phyloP scores from a whole-genome alignment of 768 basidiomycete genomes.

The Kwoniella shandongensis region DNA sequence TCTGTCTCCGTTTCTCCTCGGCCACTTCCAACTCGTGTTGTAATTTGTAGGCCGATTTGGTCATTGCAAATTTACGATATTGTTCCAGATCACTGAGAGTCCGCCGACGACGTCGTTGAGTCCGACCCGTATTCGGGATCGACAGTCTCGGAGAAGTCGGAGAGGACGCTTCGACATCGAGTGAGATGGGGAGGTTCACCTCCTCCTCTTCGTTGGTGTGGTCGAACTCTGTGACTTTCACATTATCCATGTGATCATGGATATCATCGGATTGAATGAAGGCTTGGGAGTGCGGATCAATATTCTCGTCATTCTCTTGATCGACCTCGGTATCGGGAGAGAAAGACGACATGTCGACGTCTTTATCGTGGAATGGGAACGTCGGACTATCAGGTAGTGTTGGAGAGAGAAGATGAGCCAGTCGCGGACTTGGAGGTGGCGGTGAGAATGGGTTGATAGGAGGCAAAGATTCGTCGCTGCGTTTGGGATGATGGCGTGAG shows the following conservation, averaged over 20 bases:
- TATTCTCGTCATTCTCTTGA: no score
- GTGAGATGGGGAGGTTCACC: no score
- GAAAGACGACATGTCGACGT: no score
- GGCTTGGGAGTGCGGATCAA: no score
- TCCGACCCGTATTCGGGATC: no score
- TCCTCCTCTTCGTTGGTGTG: no score
- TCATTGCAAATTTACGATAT: constrained; percentile 17
- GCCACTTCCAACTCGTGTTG: background rate
- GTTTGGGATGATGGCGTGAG: no score
- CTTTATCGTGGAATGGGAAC: background rate
- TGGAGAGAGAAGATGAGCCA: constrained; percentile 4
- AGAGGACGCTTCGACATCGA: no score
- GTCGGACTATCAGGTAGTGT: constrained; percentile 1
- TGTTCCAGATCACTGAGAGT: constrained; percentile 12
- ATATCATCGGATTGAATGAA: no score
- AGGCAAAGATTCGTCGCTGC: background rate
- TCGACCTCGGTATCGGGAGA: no score
- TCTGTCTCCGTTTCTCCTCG: constrained; percentile 2
- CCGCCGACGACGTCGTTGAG: constrained; percentile 2
- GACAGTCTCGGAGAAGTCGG: background rate
- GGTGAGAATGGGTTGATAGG: constrained; percentile 15
- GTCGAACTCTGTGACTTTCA: no score
- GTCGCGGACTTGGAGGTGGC: constrained; percentile 15
- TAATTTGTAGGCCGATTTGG: background rate
- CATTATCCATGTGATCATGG: no score